Base-by-base conservation (phyloP, 2,329 filamentous ascomycete species). In the Monosporascus cannonballus region DNA sequence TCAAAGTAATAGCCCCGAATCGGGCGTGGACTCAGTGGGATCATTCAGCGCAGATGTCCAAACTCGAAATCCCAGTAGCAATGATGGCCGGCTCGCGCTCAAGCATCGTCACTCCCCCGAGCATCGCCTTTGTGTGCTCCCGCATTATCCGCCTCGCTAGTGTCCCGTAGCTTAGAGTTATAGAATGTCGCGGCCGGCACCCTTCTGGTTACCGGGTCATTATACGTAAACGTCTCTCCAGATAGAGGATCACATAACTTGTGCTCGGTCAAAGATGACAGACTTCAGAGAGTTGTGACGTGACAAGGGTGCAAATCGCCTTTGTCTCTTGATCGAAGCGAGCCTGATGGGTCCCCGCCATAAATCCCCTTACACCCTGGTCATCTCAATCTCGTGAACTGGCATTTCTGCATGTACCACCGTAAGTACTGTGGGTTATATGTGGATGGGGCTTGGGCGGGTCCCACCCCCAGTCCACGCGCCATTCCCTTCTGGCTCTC, bases 301-400 rank as follows among this genome's bases (percentile, higher is more conserved):
- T 4, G 11, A 34, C 30, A 34, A 14, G 30, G 30, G 11, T 34
- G 30, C 11, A 34, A 34, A 11, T 2, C 30, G 30, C 11, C 30
- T 30, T 30, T 34, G 30, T 14, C 30, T 14, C 11, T 14, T 34
- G 56, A 52, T 59, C 67, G 65, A 73, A 72, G 69, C 70, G 71
- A 73, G 67, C 63, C 67, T 66, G 67, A 68, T 69, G 61, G 68
- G 62, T 64, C 64, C 44, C 54, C 52, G 48, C 52, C 9, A 38
- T 37, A 24, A 47, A 51, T 46, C 64, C 64, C 63, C 58, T 59
- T 50, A 54, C 53, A 30, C 60, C 60, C 67, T 62, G 66, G 70
- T 71, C 69, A 62, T 64, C 62, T 70, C 68, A 75, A 75, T 76
- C 70, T 76, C 69, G 67, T 71, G 71, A 74, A 75, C 72, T 70